These are phyloP conservation scores for Tylopilus subfusipes DNA, from an alignment of 768 basidiomycete genomes.

Conservation along the genomic window DNA sequence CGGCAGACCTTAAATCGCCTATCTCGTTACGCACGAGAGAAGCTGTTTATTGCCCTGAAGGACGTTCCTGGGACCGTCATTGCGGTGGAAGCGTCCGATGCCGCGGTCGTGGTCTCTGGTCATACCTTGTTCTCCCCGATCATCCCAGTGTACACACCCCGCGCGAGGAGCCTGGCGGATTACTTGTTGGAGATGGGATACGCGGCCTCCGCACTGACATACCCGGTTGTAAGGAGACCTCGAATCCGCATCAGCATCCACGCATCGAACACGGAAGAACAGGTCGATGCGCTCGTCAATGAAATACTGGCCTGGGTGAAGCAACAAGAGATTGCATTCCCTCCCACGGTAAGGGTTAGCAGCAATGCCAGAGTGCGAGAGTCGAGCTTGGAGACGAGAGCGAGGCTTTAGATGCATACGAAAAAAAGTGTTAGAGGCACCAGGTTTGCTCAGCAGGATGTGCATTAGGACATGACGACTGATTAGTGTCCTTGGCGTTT, in stretches of 20 bases:
- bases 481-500: too few species aligned
- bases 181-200: conserved; percentile 17
- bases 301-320: conserved; percentile 12
- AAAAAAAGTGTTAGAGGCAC: not conserved
- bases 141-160: conserved; percentile 19
- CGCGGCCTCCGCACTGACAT: conserved; percentile 7
- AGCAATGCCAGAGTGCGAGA: not conserved
- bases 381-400: not conserved
- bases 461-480: too few species aligned
- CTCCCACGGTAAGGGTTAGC: not conserved
- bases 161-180: conserved; percentile 7
- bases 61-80: conserved; percentile 8
- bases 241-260: conserved; percentile 19
- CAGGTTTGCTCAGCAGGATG: too few species aligned
- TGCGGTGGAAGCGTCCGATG: not conserved
- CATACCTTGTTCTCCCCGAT: conserved; percentile 13
- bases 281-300: conserved; percentile 11
- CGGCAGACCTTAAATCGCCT: conserved; percentile 7
- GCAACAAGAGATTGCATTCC: not conserved
- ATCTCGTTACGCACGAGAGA: conserved; percentile 14
- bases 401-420: conserved; percentile 14
- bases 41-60: conserved; percentile 1
- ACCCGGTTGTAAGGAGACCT: conserved; percentile 14
- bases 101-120: not conserved
- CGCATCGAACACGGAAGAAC: conserved; percentile 15